Evolutionary conservation across 208 protist genomes (phyloP).

Genomic region (Trypanosoma vivax): DNA sequence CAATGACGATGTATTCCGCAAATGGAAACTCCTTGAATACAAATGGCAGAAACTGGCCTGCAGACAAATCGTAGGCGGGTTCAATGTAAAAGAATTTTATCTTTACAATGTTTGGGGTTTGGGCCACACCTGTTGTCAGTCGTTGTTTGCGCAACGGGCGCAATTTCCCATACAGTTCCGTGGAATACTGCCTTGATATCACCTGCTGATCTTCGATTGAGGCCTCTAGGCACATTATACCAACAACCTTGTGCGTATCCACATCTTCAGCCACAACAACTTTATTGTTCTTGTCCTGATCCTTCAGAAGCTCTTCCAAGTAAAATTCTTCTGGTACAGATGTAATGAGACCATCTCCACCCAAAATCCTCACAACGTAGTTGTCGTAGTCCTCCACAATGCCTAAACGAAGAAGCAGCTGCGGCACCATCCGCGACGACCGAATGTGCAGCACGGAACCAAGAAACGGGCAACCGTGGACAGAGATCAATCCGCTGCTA

Average conservation of each 20-base stretch:
- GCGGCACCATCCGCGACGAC: constrained; percentile 29
- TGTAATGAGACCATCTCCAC: constrained; percentile 65
- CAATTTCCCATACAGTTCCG: constrained; percentile 64
- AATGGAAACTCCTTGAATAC: constrained; percentile 74
- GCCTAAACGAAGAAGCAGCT: constrained; percentile 60
- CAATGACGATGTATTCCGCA: constrained; percentile 64
- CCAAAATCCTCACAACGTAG: constrained; percentile 70
- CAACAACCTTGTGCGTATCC: constrained; percentile 64
- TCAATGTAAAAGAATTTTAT: constrained; percentile 87
- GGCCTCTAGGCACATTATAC: constrained; percentile 66
- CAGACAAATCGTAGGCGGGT: constrained; percentile 50
- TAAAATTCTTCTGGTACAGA: constrained; percentile 67
- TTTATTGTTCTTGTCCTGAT: constrained; percentile 72
- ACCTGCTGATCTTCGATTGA: constrained; percentile 54
- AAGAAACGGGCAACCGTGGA: constrained; percentile 1
- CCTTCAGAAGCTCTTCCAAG: constrained; percentile 81
- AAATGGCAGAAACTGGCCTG: constrained; percentile 53
- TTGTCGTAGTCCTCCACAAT: constrained; percentile 88
- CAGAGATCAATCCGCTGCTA: constrained; percentile 2
- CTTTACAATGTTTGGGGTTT: constrained; percentile 35
- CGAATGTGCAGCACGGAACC: constrained; percentile 31
- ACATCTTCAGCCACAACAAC: constrained; percentile 78
- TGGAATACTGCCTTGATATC: constrained; percentile 58
- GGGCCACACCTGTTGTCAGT: neutral
- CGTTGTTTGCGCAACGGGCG: constrained; percentile 16